Evolutionary conservation across 225 moss, liverwort and hornwort species (phyloP).

Genomic region (Marchantia paleacea): DNA sequence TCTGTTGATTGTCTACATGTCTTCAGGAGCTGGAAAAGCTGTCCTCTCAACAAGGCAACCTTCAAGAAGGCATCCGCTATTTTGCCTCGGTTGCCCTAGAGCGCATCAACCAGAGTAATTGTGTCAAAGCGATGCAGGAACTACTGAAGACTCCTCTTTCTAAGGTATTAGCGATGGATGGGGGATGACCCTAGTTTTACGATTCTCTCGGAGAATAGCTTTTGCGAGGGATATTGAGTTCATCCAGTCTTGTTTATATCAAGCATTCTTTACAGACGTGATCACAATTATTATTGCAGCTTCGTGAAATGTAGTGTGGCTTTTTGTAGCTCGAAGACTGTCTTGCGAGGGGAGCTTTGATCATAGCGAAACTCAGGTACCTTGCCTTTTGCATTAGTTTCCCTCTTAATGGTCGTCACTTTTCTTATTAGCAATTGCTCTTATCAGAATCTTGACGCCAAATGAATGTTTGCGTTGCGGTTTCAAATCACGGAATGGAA

Average conservation of each 20-base stretch:
- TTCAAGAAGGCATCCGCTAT: slow-evolving; percentile 49
- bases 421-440: too few relatives aligned
- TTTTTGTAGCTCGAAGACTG: slow-evolving; percentile 50
- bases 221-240: background rate
- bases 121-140: slow-evolving; percentile 50
- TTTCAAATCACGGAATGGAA: background rate
- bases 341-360: slow-evolving; percentile 56
- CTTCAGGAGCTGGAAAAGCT: slow-evolving; percentile 58
- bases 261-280: background rate
- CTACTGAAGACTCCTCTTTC: slow-evolving; percentile 42
- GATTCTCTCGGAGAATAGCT: too few relatives aligned
- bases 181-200: too few relatives aligned
- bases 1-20: slow-evolving; percentile 1
- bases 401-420: background rate
- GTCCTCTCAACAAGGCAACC: slow-evolving; percentile 34
- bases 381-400: background rate
- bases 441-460: too few relatives aligned
- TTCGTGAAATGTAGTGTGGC: slow-evolving; percentile 10
- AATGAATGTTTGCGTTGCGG: background rate
- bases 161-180: slow-evolving; percentile 29
- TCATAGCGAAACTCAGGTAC: slow-evolving; percentile 62
- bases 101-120: slow-evolving; percentile 52
- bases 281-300: background rate
- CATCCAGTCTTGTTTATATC: background rate
- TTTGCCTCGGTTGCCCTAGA: slow-evolving; percentile 45